Conservation (phyloP, 306 rosid genomes). For the Castanea crenata region DNA sequence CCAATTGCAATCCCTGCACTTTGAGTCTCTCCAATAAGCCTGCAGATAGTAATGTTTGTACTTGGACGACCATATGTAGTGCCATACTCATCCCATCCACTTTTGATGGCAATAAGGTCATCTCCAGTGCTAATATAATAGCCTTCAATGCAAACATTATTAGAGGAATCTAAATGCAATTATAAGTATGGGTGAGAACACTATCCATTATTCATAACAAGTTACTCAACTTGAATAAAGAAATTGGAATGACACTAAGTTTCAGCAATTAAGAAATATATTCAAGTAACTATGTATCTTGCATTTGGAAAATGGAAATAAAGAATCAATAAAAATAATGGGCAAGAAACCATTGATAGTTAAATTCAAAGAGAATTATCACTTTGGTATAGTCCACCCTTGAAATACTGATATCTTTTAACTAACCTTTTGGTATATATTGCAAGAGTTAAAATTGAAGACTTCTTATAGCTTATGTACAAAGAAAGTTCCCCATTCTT, state of each 20-base stretch:
- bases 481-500: not conserved
- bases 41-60: constrained; percentile 49
- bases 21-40: constrained; percentile 50
- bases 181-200: constrained; percentile 21
- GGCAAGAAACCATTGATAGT: not conserved
- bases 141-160: constrained; percentile 74
- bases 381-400: not conserved
- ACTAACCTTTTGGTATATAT: not conserved
- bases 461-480: not conserved
- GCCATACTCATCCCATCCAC: constrained; percentile 90
- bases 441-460: not conserved
- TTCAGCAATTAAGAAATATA: not conserved
- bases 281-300: not conserved
- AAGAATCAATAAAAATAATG: not conserved
- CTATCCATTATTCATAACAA: not conserved
- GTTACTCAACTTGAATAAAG: not conserved
- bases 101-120: constrained; percentile 74
- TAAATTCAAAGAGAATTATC: not conserved
- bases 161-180: constrained; percentile 59
- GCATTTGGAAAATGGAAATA: not conserved
- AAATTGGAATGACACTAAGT: not conserved
- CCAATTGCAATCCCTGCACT: constrained; percentile 82
- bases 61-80: constrained; percentile 64
- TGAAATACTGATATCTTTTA: not conserved
- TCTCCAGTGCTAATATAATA: constrained; percentile 84